phyloP scores from a whole-genome alignment of 179 eudicot genomes.

The Amaranthus tricolor region DNA sequence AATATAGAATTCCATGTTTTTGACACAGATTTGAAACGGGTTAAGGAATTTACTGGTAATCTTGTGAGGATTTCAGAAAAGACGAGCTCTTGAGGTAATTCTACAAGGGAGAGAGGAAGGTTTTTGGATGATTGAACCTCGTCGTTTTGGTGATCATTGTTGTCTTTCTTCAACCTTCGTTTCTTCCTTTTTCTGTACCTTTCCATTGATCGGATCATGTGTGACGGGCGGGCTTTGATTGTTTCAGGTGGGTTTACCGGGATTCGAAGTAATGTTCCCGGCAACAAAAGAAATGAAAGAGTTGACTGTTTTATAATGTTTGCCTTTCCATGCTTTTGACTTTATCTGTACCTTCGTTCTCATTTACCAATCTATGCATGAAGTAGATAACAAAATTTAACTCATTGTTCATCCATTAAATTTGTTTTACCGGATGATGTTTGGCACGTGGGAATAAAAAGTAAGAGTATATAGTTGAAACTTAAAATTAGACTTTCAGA shows the following conservation, averaged over 20 bases:
- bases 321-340: too few relatives aligned
- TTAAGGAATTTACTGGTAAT: constrained; percentile 25
- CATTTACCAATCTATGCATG: too few relatives aligned
- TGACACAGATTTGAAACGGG: constrained; percentile 28
- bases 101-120: not conserved
- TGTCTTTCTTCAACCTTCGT: constrained; percentile 8
- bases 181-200: constrained; percentile 3
- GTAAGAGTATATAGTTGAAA: too few relatives aligned
- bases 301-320: too few relatives aligned
- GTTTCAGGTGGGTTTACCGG: not conserved
- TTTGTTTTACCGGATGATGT: too few relatives aligned
- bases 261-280: too few relatives aligned
- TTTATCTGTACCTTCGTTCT: too few relatives aligned
- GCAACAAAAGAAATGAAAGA: too few relatives aligned
- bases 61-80: constrained; percentile 33
- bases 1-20: constrained; percentile 23
- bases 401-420: too few relatives aligned
- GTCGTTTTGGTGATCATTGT: constrained; percentile 5
- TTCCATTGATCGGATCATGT: constrained; percentile 19
- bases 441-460: too few relatives aligned
- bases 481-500: too few relatives aligned
- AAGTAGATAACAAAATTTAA: too few relatives aligned
- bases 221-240: not conserved
- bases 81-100: constrained; percentile 32
- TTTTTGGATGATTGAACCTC: not conserved